A percentile compares a stretch with the other conserved stretches of the same genome.
phyloP scores from a whole-genome alignment of 176 grass and related monocot species.

The Zea mays region DNA sequence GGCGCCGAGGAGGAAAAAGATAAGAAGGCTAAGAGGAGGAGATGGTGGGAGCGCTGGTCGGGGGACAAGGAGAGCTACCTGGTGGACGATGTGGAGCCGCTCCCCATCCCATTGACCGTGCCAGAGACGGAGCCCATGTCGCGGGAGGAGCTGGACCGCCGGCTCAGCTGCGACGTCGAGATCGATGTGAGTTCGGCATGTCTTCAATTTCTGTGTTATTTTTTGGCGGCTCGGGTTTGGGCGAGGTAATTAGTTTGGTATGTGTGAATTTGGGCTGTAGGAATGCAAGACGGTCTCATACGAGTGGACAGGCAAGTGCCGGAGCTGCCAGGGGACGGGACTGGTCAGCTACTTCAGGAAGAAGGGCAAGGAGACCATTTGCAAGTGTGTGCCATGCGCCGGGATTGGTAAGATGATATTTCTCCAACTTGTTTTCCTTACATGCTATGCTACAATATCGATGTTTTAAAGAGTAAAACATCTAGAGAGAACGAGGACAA shows the following conservation, averaged over 20 bases:
- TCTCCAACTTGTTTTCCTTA: conserved; percentile 8
- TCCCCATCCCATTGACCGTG: conserved; percentile 80
- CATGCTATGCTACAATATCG: not conserved
- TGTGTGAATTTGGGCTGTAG: conserved; percentile 43
- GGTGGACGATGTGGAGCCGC: conserved; percentile 63
- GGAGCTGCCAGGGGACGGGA: conserved; percentile 91
- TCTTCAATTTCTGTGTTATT: not conserved
- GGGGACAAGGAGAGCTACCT: conserved; percentile 91
- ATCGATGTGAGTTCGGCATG: conserved; percentile 53
- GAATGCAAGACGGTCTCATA: conserved; percentile 82
- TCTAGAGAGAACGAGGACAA: not conserved
- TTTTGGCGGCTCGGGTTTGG: not conserved
- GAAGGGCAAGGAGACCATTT: conserved; percentile 89
- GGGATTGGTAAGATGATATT: conserved; percentile 67
- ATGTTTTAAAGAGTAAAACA: not conserved
- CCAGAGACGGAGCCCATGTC: conserved; percentile 66
- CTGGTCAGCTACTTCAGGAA: conserved; percentile 90
- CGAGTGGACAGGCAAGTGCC: conserved; percentile 95
- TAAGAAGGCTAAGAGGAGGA: conserved; percentile 38
- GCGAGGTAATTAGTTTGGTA: not conserved
- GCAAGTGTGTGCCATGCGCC: conserved; percentile 88
- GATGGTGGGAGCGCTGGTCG: conserved; percentile 92
- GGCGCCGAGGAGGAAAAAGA: conserved; percentile 41
- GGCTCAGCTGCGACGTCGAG: conserved; percentile 70
- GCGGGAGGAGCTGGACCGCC: conserved; percentile 77